Conservation (phyloP, 352 stramenopile genomes). For the Thraustotheca clavata region DNA sequence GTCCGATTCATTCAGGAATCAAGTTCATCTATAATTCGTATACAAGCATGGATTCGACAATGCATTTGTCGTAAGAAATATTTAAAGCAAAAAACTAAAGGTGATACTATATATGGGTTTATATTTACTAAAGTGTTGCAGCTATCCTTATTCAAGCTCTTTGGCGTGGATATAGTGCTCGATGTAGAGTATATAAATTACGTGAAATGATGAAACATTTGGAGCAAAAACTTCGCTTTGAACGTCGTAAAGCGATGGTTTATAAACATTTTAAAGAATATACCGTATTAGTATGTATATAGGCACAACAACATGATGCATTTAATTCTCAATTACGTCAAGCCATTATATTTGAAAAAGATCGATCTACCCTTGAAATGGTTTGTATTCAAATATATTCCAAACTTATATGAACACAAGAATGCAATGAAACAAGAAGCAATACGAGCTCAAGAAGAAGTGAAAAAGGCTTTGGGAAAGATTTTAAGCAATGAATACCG, state of each 20-base stretch:
- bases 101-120: neutral
- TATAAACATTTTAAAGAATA: neutral
- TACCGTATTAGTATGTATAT: neutral
- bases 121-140: neutral
- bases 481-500: constrained; percentile 14
- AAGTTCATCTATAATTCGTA: neutral
- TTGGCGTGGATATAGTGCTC: neutral
- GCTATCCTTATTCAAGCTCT: neutral
- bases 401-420: neutral
- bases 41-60: neutral
- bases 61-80: neutral
- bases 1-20: neutral
- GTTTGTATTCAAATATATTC: neutral
- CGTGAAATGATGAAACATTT: neutral
- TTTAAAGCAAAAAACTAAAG: neutral
- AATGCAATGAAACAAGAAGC: neutral
- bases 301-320: neutral
- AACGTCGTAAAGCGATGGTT: constrained; percentile 14
- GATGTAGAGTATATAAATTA: neutral
- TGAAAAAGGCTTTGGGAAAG: constrained; percentile 11
- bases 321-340: neutral
- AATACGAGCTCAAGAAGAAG: neutral
- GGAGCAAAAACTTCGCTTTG: constrained; percentile 5
- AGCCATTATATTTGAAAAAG: neutral
- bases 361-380: neutral